phyloP scores from a whole-genome alignment of 768 basidiomycete genomes.

The Lactarius tabidus region DNA sequence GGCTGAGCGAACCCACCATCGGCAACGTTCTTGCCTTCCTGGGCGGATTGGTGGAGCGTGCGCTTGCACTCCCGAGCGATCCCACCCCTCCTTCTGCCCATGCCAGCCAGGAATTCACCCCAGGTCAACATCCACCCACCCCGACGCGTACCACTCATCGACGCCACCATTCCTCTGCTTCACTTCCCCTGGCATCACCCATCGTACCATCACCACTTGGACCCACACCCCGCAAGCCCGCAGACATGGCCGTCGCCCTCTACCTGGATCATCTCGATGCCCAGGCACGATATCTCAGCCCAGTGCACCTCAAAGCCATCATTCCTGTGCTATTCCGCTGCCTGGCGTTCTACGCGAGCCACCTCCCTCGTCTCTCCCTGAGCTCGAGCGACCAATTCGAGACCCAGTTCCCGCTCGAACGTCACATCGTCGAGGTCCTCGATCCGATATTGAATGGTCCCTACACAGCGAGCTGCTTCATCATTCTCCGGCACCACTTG shows the following conservation, averaged over 20 bases:
- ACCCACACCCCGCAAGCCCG: constrained; percentile 42
- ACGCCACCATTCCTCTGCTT: constrained; percentile 59
- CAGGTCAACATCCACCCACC: constrained; percentile 21
- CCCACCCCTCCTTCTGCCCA: constrained; percentile 20
- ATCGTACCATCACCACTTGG: constrained; percentile 31
- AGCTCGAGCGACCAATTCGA: constrained; percentile 36
- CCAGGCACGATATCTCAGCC: constrained; percentile 56
- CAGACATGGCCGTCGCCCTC: constrained; percentile 58
- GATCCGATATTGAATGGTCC: constrained; percentile 58
- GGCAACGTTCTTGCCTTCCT: constrained; percentile 58
- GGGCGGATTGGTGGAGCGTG: constrained; percentile 51
- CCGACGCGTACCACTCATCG: constrained; percentile 42
- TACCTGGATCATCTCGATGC: constrained; percentile 62
- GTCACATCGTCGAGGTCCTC: constrained; percentile 53
- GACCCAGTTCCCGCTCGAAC: constrained; percentile 41
- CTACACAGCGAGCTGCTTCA: constrained; percentile 61
- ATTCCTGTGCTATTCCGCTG: constrained; percentile 73
- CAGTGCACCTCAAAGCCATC: constrained; percentile 49
- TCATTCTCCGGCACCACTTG: constrained; percentile 55
- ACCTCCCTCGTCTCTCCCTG: constrained; percentile 65
- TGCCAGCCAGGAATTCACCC: constrained; percentile 33
- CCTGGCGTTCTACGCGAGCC: constrained; percentile 58
- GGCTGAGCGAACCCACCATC: constrained; percentile 57
- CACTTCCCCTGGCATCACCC: constrained; percentile 42
- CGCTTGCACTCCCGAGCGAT: constrained; percentile 35